phyloP scores from a whole-genome alignment of 768 basidiomycete genomes.

The Butyriboletus loyo region DNA sequence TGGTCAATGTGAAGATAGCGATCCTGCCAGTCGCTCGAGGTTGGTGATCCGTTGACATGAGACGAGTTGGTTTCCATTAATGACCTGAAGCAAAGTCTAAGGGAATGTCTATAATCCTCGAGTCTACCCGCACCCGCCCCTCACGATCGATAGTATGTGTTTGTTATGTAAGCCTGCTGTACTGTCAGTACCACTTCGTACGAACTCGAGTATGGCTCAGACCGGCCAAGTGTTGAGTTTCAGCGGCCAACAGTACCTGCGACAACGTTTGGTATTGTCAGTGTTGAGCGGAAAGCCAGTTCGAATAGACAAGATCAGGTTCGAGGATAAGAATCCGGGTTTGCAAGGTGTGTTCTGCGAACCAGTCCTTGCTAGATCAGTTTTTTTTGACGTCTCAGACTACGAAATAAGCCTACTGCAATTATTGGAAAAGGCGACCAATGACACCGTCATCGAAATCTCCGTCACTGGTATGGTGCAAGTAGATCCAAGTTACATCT shows the following conservation, averaged over 20 bases:
- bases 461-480: conserved; percentile 78
- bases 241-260: conserved; percentile 78
- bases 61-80: conserved; percentile 24
- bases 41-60: conserved; percentile 36
- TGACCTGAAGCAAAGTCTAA: conserved; percentile 10
- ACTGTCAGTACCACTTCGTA: neutral
- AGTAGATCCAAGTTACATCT: neutral
- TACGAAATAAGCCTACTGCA: conserved; percentile 90
- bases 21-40: conserved; percentile 47
- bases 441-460: conserved; percentile 94
- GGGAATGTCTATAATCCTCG: conserved; percentile 9
- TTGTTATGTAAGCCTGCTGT: conserved; percentile 26
- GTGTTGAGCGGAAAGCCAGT: conserved; percentile 85
- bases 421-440: conserved; percentile 85
- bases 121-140: neutral
- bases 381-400: conserved; percentile 45
- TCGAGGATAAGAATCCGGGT: conserved; percentile 93
- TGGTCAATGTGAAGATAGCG: conserved; percentile 86
- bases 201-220: conserved; percentile 35
- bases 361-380: neutral
- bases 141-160: neutral
- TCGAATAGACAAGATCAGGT: conserved; percentile 81
- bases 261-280: conserved; percentile 84
- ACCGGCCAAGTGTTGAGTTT: conserved; percentile 48
- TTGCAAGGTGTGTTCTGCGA: conserved; percentile 61